Evolutionary conservation across 371 early-diverging fungal species (phyloP).

Genomic region (Funneliformis caledonium): DNA sequence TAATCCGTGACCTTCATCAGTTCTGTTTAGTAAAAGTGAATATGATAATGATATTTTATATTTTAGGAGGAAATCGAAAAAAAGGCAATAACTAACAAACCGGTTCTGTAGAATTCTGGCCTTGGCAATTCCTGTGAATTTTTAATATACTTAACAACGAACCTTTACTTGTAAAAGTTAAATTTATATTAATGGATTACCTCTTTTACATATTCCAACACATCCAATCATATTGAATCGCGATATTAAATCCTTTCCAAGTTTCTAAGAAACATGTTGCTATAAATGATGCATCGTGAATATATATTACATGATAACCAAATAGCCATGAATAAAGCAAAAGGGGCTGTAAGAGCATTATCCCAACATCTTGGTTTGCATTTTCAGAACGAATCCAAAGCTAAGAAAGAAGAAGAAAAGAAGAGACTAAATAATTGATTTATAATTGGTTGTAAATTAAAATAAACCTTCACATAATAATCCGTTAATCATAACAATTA

Average conservation of each 20-base stretch:
- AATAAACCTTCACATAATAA: slow-evolving; percentile 30
- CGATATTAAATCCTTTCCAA: slow-evolving; percentile 23
- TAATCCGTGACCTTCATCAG: slow-evolving; percentile 13
- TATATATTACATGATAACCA: slow-evolving; percentile 41
- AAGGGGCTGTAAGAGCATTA: slow-evolving; percentile 51
- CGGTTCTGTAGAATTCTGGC: slow-evolving; percentile 25
- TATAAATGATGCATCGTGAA: neutral
- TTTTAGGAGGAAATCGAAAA: neutral
- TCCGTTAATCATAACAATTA: slow-evolving; percentile 57
- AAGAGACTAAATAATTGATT: neutral
- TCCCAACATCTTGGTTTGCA: slow-evolving; percentile 46
- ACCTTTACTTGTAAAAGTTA: neutral
- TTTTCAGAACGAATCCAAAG: neutral
- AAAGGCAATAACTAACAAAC: neutral
- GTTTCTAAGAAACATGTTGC: slow-evolving; percentile 21
- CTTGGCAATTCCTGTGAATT: slow-evolving; percentile 30
- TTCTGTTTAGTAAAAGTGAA: neutral
- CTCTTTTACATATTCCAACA: slow-evolving; percentile 22
- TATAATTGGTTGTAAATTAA: neutral
- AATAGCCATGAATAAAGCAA: slow-evolving; percentile 54
- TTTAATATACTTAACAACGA: neutral
- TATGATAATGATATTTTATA: neutral
- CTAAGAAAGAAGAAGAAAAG: neutral
- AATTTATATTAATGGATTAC: neutral
- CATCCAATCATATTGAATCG: slow-evolving; percentile 31